Evolutionary conservation across 306 rosid species (phyloP).

Genomic region (Glycine tomentella): DNA sequence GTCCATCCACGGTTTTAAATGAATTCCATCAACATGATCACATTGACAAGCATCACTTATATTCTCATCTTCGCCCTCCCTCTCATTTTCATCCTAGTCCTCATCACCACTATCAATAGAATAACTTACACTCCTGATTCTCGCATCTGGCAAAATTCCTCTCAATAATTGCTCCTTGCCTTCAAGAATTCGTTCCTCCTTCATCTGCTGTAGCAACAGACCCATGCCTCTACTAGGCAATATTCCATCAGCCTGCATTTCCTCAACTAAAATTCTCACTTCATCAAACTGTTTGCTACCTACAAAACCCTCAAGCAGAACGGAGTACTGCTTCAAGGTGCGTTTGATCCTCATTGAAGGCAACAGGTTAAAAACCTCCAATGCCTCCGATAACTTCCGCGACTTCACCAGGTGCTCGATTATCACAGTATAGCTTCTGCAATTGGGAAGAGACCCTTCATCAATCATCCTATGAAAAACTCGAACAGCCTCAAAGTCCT

Average conservation of each 20-base stretch:
- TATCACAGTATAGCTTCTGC: slow-evolving; percentile 70
- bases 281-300: slow-evolving; percentile 59
- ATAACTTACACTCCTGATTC: slow-evolving; percentile 58
- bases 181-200: slow-evolving; percentile 61
- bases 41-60: slow-evolving; percentile 36
- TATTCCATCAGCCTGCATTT: slow-evolving; percentile 77
- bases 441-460: slow-evolving; percentile 74
- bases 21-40: slow-evolving; percentile 46
- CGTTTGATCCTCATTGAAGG: slow-evolving; percentile 78
- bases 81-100: slow-evolving; percentile 45
- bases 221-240: slow-evolving; percentile 65
- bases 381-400: slow-evolving; percentile 55
- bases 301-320: slow-evolving; percentile 61
- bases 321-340: slow-evolving; percentile 63
- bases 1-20: slow-evolving; percentile 79
- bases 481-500: slow-evolving; percentile 61
- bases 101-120: slow-evolving; percentile 55
- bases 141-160: slow-evolving; percentile 64
- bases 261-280: slow-evolving; percentile 59
- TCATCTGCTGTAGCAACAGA: slow-evolving; percentile 59
- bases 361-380: slow-evolving; percentile 65
- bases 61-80: slow-evolving; percentile 45
- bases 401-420: slow-evolving; percentile 78
- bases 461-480: slow-evolving; percentile 65
- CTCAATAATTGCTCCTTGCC: slow-evolving; percentile 54